Base-by-base conservation (phyloP, 345 rosid genomes). In the Salix brachista region DNA sequence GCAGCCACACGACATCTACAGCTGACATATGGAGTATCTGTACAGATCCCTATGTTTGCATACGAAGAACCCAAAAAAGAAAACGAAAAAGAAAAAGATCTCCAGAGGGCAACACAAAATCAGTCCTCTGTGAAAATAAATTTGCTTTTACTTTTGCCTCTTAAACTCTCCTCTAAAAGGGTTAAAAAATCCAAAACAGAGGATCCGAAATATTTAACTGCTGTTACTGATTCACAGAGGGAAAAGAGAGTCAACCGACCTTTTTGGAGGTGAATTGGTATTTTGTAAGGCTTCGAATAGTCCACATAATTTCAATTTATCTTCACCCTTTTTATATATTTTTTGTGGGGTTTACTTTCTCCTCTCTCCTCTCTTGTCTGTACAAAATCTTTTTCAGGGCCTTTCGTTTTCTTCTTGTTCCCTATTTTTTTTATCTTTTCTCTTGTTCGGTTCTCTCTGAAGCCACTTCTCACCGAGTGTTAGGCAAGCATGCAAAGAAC, bases 281-380 rank as follows among this genome's bases (percentile, higher is more conserved):
- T 41, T 83, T 89, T 87, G 90, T 87, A 88, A 88, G 98, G 96
- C 92, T 92, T 90, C 85, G 79, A 86, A 69, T 72, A 81, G 80
- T 90, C 98, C 97, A 88, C 97, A 86, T 81, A 58, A 73, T 62
- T 28, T 71, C 81, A 77, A 83, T 90, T 79, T 86, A 85, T 84
- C 86, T 78, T 77, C 77, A 16, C 66, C 70, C 14, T 54, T 70
- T 46, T 66, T 12, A 32, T 21, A 26, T 65, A 25, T n/a, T 32
- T n/a, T 37, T 23, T 19, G 48, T n/a, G 46, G n/a, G 42, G 39
- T 75, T 19, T 2, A 16, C 17, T 48, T 1, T 13, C 41, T 42
- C 36, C 28, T 46, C 26, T 34, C 17, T 14, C 7, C 30, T 50
- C 72, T 69, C 42, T 70, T 50, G 28, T 52, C 42, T 42, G 66